Percentiles rank a stretch among this genome's conserved stretches.
Conservation (phyloP, 225 moss, liverwort and hornwort species). For the Polytrichum commune region DNA sequence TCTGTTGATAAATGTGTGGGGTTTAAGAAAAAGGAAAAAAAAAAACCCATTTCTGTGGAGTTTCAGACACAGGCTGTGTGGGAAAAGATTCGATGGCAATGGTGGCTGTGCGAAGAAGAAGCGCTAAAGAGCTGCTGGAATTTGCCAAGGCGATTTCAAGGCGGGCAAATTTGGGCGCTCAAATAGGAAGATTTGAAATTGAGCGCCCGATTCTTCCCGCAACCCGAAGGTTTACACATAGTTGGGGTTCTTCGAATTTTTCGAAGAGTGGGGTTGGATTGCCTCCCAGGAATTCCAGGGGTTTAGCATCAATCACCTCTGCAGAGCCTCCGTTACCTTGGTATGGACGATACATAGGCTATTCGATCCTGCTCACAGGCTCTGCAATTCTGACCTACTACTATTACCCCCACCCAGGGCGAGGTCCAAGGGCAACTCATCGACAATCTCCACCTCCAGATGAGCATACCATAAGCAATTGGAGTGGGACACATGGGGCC, state of each 20-base stretch:
- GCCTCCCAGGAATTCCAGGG: slow-evolving; percentile 7
- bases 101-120: slow-evolving; percentile 23
- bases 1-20: too few species aligned
- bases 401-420: slow-evolving; percentile 45
- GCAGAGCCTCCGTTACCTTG: slow-evolving; percentile 28
- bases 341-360: slow-evolving; percentile 52
- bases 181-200: neutral
- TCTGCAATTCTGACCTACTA: slow-evolving; percentile 51
- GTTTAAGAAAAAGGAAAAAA: too few species aligned
- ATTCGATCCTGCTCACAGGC: slow-evolving; percentile 38
- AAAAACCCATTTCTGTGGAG: too few species aligned
- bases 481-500: slow-evolving; percentile 93
- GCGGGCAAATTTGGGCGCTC: slow-evolving; percentile 6
- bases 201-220: slow-evolving; percentile 3
- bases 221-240: neutral
- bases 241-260: neutral
- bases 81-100: slow-evolving; percentile 16
- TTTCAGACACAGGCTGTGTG: too few species aligned
- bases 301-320: slow-evolving; percentile 24
- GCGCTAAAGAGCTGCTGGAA: slow-evolving; percentile 26
- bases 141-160: slow-evolving; percentile 21
- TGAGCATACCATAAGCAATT: slow-evolving; percentile 72
- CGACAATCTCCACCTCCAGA: slow-evolving; percentile 22
- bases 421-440: slow-evolving; percentile 13
- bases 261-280: neutral